phyloP scores from a whole-genome alignment of 345 rosid genomes.

The Aquilaria sinensis region DNA sequence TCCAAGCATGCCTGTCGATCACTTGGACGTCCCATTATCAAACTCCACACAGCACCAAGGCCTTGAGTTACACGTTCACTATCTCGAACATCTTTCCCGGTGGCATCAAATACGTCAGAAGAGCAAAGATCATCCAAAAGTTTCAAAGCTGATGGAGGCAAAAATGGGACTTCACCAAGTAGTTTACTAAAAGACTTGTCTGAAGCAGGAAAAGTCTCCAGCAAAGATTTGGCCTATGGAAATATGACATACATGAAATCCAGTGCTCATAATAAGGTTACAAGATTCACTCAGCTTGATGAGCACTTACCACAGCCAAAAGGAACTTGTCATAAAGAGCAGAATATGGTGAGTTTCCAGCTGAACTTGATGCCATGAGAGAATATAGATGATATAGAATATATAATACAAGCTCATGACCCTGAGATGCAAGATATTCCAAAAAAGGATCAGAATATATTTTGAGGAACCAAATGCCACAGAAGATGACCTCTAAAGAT shows the following conservation, averaged over 20 bases:
- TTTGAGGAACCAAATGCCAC: neutral
- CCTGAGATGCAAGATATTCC: constrained; percentile 38
- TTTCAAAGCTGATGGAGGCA: constrained; percentile 70
- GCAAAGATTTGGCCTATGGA: constrained; percentile 78
- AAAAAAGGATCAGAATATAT: neutral
- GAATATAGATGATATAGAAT: constrained; percentile 76
- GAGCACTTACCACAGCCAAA: constrained; percentile 65
- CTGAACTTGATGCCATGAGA: constrained; percentile 36
- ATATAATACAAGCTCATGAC: constrained; percentile 84
- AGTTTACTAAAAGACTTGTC: constrained; percentile 94
- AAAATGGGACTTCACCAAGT: constrained; percentile 84
- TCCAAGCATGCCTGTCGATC: constrained; percentile 76
- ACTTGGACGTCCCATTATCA: constrained; percentile 86
- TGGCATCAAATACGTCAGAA: constrained; percentile 48
- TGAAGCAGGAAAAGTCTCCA: constrained; percentile 81
- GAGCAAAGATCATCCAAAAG: constrained; percentile 76
- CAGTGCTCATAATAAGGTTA: constrained; percentile 15
- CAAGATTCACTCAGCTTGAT: constrained; percentile 10
- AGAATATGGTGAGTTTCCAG: constrained; percentile 40
- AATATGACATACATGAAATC: constrained; percentile 9
- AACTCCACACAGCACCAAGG: constrained; percentile 95
- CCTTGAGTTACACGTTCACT: constrained; percentile 94
- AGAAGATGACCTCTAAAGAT: no score
- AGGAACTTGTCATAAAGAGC: constrained; percentile 73
- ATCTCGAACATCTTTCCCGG: constrained; percentile 59